phyloP scores from a whole-genome alignment of 2,329 filamentous ascomycete genomes.

The Plenodomus lindquistii region DNA sequence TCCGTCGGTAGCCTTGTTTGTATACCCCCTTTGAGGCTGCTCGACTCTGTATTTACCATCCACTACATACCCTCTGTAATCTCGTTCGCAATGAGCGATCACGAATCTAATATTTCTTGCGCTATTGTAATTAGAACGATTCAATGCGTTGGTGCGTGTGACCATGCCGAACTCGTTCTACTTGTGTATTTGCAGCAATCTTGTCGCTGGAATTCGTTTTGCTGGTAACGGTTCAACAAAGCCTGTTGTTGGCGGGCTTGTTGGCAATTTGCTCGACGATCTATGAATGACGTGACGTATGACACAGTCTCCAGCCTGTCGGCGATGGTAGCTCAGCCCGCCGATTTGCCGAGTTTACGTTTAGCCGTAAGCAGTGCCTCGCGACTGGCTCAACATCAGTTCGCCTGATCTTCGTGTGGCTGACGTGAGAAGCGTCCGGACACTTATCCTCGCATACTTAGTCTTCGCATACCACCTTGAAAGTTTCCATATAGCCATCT shows the following conservation, averaged over 20 bases:
- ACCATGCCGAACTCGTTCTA: too few relatives aligned
- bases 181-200: too few relatives aligned
- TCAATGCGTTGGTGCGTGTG: too few relatives aligned
- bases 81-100: slow-evolving; percentile 12
- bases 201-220: background rate
- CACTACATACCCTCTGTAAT: slow-evolving; percentile 27
- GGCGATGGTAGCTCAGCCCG: slow-evolving; percentile 1
- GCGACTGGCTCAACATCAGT: background rate
- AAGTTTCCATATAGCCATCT: too few relatives aligned
- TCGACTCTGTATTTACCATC: slow-evolving; percentile 7
- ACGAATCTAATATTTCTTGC: slow-evolving; percentile 25
- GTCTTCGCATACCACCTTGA: too few relatives aligned
- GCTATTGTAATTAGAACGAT: slow-evolving; percentile 2
- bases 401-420: background rate
- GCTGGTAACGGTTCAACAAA: background rate
- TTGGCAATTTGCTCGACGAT: too few relatives aligned
- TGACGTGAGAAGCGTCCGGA: background rate
- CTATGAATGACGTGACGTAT: background rate
- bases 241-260: background rate
- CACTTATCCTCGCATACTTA: too few relatives aligned
- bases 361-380: slow-evolving; percentile 4
- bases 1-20: slow-evolving; percentile 16
- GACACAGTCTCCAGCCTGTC: background rate
- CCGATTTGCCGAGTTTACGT: background rate
- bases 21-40: slow-evolving; percentile 24